A percentile compares a stretch with the other conserved stretches of the same genome.
phyloP scores from a whole-genome alignment of 1,139 yeast genomes.

The Suhomyces anneliseae region DNA sequence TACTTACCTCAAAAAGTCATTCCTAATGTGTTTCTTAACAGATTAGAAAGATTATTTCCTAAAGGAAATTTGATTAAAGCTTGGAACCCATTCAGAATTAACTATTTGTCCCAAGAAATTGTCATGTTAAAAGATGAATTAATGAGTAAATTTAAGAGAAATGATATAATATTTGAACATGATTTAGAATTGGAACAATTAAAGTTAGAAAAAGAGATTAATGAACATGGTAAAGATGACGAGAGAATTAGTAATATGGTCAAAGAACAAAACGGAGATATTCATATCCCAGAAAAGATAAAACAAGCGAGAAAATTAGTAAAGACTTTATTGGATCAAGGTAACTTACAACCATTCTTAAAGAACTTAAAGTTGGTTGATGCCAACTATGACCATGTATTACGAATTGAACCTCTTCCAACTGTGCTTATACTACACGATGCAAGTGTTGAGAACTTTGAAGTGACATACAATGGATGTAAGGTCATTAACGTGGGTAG shows the following conservation, averaged over 20 bases:
- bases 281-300: constrained; percentile 21
- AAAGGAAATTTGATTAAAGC: constrained; percentile 50
- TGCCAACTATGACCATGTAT: constrained; percentile 67
- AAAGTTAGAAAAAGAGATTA: constrained; percentile 16
- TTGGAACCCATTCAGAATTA: constrained; percentile 82
- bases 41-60: constrained; percentile 64
- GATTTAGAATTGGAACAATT: constrained; percentile 36
- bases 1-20: constrained; percentile 71
- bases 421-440: constrained; percentile 66
- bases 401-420: constrained; percentile 80
- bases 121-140: constrained; percentile 72
- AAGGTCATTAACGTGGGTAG: constrained; percentile 72
- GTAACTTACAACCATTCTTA: constrained; percentile 79
- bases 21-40: constrained; percentile 67
- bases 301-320: constrained; percentile 74
- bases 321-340: constrained; percentile 83
- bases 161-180: constrained; percentile 57
- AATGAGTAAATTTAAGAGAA: constrained; percentile 67
- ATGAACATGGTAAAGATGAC: constrained; percentile 17
- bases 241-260: constrained; percentile 14
- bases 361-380: constrained; percentile 59
- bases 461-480: constrained; percentile 80
- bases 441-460: constrained; percentile 66
- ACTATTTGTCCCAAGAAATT: constrained; percentile 81
- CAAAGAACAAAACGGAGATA: constrained; percentile 14